Conservation (phyloP, 371 early-diverging fungal species). For the Syncephalis plumigaleata region DNA sequence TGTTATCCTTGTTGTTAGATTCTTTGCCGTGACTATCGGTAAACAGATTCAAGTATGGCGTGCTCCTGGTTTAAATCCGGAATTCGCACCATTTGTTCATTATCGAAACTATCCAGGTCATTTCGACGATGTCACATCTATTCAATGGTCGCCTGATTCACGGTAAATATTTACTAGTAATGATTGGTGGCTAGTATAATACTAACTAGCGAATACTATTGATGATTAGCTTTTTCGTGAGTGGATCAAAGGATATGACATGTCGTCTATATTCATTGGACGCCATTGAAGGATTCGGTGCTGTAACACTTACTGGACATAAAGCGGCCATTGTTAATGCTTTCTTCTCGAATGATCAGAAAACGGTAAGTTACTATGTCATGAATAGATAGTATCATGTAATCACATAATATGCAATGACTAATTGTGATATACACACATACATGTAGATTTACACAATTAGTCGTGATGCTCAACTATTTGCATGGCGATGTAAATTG, state of each 20-base stretch:
- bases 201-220: too few species aligned
- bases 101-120: constrained; percentile 66
- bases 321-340: constrained; percentile 72
- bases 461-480: constrained; percentile 76
- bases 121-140: constrained; percentile 67
- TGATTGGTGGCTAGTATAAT: too few species aligned
- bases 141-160: constrained; percentile 80
- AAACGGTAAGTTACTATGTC: constrained; percentile 19
- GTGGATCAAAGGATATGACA: constrained; percentile 84
- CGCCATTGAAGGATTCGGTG: constrained; percentile 37
- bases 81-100: constrained; percentile 82
- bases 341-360: constrained; percentile 70
- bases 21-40: constrained; percentile 73
- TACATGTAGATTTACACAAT: constrained; percentile 56
- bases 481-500: constrained; percentile 42
- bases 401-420: not conserved
- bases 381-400: not conserved
- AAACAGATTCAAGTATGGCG: constrained; percentile 82
- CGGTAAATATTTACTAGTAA: constrained; percentile 12
- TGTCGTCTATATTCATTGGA: constrained; percentile 58
- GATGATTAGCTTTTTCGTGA: constrained; percentile 53
- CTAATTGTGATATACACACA: not conserved
- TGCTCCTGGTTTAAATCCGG: constrained; percentile 77
- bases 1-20: constrained; percentile 4
- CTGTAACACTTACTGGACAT: constrained; percentile 71